phyloP scores from a whole-genome alignment of 768 basidiomycete species.

The Tulasnella sp. region DNA sequence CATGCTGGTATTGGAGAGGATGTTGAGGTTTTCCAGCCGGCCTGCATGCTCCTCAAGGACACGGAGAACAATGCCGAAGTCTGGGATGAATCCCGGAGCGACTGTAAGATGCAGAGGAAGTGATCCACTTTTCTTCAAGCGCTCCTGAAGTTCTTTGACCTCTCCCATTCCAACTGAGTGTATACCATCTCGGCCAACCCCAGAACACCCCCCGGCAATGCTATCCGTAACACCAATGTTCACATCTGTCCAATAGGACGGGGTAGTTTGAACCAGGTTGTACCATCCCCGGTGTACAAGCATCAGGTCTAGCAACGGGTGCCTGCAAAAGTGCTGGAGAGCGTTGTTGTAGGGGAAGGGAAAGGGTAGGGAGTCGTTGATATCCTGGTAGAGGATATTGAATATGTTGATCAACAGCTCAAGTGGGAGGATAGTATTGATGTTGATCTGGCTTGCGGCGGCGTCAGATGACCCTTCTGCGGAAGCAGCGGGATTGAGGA shows the following conservation, averaged over 20 bases:
- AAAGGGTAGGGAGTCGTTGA: neutral
- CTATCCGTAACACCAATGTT: neutral
- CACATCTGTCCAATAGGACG: neutral
- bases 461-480: neutral
- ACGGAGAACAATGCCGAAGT: neutral
- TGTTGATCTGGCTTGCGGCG: neutral
- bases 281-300: neutral
- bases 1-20: neutral
- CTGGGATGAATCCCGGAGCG: neutral
- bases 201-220: neutral
- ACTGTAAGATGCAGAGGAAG: neutral
- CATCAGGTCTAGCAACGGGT: neutral
- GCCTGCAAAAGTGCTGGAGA: neutral
- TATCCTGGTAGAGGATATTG: neutral
- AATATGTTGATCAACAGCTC: neutral
- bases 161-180: neutral
- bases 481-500: neutral
- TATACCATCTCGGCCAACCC: too few relatives aligned
- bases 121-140: neutral
- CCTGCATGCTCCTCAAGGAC: neutral
- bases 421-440: neutral
- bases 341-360: neutral
- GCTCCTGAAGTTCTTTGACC: neutral
- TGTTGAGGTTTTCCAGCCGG: neutral
- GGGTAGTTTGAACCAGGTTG: neutral